Conservation (phyloP, 148 eudicot genomes). For the Tetragonia tetragonoides region DNA sequence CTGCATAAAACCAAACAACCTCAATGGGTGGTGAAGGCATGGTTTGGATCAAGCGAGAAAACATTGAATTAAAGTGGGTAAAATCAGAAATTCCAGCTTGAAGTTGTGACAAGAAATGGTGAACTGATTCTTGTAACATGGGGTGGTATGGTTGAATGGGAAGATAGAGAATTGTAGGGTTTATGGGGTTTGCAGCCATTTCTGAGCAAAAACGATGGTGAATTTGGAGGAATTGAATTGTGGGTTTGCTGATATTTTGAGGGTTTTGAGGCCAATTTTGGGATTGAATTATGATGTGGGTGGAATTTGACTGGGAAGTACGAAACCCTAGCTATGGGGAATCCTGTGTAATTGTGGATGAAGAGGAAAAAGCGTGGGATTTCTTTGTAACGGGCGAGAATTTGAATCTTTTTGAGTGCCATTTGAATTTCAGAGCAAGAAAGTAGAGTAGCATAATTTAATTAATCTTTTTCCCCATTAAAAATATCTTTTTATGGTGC, state of each 20-base stretch:
- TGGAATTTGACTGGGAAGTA: constrained; percentile 10
- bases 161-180: constrained; percentile 6
- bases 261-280: background rate
- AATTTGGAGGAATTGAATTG: constrained; percentile 8
- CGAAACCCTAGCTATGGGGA: constrained; percentile 37
- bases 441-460: background rate
- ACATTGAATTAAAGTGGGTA: constrained; percentile 48
- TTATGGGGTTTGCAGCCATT: constrained; percentile 22
- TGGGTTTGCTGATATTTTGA: constrained; percentile 3
- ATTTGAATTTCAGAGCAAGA: background rate
- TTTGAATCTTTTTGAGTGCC: constrained; percentile 39
- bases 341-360: background rate
- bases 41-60: constrained; percentile 61
- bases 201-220: background rate
- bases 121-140: constrained; percentile 68
- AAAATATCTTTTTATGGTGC: background rate
- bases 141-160: constrained; percentile 32
- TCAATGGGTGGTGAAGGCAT: constrained; percentile 78
- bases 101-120: constrained; percentile 46
- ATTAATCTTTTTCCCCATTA: background rate
- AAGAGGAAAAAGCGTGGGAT: constrained; percentile 19
- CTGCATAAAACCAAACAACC: constrained; percentile 77
- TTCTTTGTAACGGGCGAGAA: constrained; percentile 36
- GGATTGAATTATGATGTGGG: background rate
- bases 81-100: constrained; percentile 53